Evolutionary conservation across 2,329 filamentous ascomycete genomes (phyloP).

Genomic region (Fusarium torulosum): DNA sequence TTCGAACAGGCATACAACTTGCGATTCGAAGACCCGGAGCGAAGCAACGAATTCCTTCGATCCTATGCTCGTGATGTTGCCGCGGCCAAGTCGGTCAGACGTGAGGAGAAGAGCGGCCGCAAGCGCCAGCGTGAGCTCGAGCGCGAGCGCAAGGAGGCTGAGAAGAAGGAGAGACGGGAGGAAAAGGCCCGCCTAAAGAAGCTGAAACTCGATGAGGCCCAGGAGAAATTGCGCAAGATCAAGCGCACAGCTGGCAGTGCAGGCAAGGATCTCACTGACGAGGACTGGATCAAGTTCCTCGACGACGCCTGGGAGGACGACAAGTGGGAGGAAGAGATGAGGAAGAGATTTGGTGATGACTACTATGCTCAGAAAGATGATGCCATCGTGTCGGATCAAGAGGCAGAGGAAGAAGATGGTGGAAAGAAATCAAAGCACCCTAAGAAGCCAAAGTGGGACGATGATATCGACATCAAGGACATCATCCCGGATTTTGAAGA

Average conservation of each 20-base stretch:
- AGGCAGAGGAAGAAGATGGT: constrained; percentile 69
- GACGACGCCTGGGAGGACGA: constrained; percentile 91
- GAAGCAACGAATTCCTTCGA: constrained; percentile 87
- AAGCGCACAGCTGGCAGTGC: constrained; percentile 87
- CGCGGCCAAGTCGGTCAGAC: constrained; percentile 83
- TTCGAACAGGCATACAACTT: constrained; percentile 96
- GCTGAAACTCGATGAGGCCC: constrained; percentile 90
- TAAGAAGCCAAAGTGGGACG: constrained; percentile 84
- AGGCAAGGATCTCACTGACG: constrained; percentile 74
- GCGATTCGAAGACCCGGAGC: constrained; percentile 91
- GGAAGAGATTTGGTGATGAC: constrained; percentile 85
- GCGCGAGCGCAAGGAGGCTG: constrained; percentile 80
- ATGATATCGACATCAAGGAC: constrained; percentile 97
- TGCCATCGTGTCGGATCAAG: constrained; percentile 74
- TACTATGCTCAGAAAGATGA: constrained; percentile 85
- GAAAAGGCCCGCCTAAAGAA: constrained; percentile 88
- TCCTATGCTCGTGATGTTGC: constrained; percentile 91
- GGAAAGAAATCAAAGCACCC: constrained; percentile 59
- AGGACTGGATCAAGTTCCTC: constrained; percentile 87
- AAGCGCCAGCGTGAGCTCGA: constrained; percentile 85
- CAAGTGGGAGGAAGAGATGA: constrained; percentile 92
- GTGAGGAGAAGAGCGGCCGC: constrained; percentile 82
- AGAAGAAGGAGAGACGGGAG: constrained; percentile 79
- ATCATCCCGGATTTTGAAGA: constrained; percentile 88
- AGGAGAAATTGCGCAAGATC: constrained; percentile 87